Evolutionary conservation across 306 rosid species (phyloP), one percentile per base, ranked within the genome.

Genomic region (Oemleria cerasiformis): DNA sequence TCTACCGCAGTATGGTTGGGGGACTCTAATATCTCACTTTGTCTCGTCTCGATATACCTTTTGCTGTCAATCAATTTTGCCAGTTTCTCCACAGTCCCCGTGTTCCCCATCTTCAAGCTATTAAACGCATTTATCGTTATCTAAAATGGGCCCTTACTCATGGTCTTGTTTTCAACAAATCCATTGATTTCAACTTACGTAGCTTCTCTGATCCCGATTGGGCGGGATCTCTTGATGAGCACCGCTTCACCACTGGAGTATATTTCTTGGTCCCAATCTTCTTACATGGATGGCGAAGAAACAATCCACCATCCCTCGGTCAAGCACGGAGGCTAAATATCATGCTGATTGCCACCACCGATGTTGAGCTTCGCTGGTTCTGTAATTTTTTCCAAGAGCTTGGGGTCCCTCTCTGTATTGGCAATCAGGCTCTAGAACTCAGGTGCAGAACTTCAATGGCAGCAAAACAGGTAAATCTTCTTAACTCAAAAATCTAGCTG

Each of bases 321-420:
- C 53, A 4, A 48, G n/a, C 0, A 10, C 14, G 10, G 50, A 45
- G 13, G 50, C 17, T 0, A 15, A 12, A 12, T 45, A 45, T 45
- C 3, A 0, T 2, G 3, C 53, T 15, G 0, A n/a, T 14, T 14
- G 17, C 19, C 19, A 15, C 7, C 0, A 5, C 19, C 0, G n/a
- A 0, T 12, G 19, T 8, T 48, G 53, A 12, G 13, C 8, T 48
- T 12, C 53, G 17, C 13, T 48, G 8, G 19, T 15, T 48, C 16
- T 48, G 19, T 48, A 4, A 15, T 48, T 8, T 48, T 0, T 48
- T 15, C 16, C 0, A 0, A 4, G 53, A 48, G 6, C 8, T 48
- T 0, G 53, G 53, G 7, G 16, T 48, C 16, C 8, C 53, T 1
- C 19, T 48, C 16, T 8, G 53, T n/a, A 48, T 8, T 48, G n/a